Conservation (phyloP, 306 rosid genomes). For the Crataegus laevigata region DNA sequence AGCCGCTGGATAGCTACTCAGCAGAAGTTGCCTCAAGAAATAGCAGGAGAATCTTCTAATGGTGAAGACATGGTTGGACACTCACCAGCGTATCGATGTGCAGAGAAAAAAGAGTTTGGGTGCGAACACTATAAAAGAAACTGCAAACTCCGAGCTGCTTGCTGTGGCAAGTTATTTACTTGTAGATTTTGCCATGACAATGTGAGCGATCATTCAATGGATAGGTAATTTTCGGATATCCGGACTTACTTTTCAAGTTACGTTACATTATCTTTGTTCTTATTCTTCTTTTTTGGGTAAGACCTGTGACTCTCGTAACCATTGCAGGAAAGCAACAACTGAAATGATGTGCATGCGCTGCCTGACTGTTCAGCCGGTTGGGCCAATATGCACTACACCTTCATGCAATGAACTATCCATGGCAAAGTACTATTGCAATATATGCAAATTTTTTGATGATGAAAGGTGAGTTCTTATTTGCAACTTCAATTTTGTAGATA, state of each 20-base stretch:
- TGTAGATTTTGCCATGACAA: conserved; percentile 99
- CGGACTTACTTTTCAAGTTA: conserved; percentile 3
- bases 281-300: not conserved
- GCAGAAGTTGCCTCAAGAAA: conserved; percentile 76
- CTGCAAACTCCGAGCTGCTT: conserved; percentile 94
- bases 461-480: conserved; percentile 49
- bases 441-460: conserved; percentile 94
- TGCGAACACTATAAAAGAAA: conserved; percentile 99
- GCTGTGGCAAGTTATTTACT: conserved; percentile 88
- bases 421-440: conserved; percentile 88
- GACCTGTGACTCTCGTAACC: conserved; percentile 12
- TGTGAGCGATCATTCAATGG: conserved; percentile 98
- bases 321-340: conserved; percentile 72
- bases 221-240: conserved; percentile 52
- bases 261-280: conserved; percentile 16
- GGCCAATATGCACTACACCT: conserved; percentile 72
- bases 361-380: conserved; percentile 72
- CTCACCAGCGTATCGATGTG: conserved; percentile 58
- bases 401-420: conserved; percentile 76
- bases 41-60: conserved; percentile 51
- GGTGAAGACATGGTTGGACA: conserved; percentile 62
- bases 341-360: conserved; percentile 98
- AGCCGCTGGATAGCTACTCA: conserved; percentile 99
- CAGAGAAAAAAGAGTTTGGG: conserved; percentile 65
- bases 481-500: not conserved